Evolutionary conservation across 1,284 basidiomycete species (phyloP), one percentile per base, ranked within the genome.

Genomic region (Cutaneotrichosporon mucoides): DNA sequence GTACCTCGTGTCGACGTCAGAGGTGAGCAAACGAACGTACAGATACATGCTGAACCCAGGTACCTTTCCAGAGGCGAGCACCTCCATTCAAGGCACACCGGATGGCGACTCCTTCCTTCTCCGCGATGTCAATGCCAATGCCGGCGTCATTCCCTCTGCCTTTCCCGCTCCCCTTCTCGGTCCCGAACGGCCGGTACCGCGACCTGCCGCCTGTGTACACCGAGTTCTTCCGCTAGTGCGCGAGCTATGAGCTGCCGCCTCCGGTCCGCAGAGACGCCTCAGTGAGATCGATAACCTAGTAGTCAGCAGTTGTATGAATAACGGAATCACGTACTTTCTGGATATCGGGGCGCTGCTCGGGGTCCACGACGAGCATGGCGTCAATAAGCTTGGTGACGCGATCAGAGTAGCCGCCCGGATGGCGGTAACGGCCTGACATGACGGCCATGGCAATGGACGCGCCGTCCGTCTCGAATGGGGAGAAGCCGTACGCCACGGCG

Each of bases 371-470:
- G 51, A 96, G 78, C 87, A 90, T 89, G 55, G 80, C 81, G 73
- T 93, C 88, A 59, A 97, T 90, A 55, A 97, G 81, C 57, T 86
- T 83, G 66, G 84, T 86, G 58, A 95, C 77, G 5, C 86, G 87
- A 68, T 90, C 85, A 13, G 89, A 90, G 75, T 94, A 95, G 7
- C 73, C 74, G 6, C 86, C 88, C 6, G 72, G 80, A 68, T 95
- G 92, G 40, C 72, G 68, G 77, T 94, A 96, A 65, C 89, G 86
- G 1, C 90, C 93, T 63, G 88, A 90, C 68, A 93, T 81, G 47
- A 94, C 93, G 1, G 92, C 91, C 92, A 97, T 95, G 1, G 92
- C 92, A 71, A 96, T 92, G 49, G 89, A 92, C 11, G 90, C 89
- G 87, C 92, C 52, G 85, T 91, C 53, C 84, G 91, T 79, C 63